Conservation (phyloP, 345 rosid genomes). For the Gossypium thurberi region DNA sequence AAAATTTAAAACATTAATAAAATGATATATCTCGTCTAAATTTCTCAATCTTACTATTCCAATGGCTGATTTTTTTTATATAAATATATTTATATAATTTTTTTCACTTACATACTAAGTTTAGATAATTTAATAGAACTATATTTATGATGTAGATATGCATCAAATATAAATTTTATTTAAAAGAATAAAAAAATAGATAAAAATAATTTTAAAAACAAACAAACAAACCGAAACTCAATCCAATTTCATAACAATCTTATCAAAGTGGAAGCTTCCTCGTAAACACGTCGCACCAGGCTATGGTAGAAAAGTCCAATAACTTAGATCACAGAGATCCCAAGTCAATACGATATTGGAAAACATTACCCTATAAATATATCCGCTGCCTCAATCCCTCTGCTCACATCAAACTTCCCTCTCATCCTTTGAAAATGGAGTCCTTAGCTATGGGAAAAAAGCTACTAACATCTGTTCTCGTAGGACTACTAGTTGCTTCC, state of each 20-base stretch:
- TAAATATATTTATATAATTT: too few relatives aligned
- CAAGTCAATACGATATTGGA: not conserved
- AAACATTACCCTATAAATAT: not conserved
- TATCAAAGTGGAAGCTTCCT: not conserved
- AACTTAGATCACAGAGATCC: not conserved
- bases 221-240: too few relatives aligned
- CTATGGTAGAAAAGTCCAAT: not conserved
- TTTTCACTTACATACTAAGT: too few relatives aligned
- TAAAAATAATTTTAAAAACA: too few relatives aligned
- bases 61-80: too few relatives aligned
- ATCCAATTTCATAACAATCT: not conserved
- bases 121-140: too few relatives aligned
- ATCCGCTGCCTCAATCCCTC: not conserved
- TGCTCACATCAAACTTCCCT: not conserved
- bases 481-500: not conserved
- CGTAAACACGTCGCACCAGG: not conserved
- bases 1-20: too few relatives aligned
- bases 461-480: not conserved
- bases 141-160: too few relatives aligned
- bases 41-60: too few relatives aligned
- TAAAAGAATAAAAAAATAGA: too few relatives aligned
- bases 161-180: too few relatives aligned
- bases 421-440: constrained; percentile 9
- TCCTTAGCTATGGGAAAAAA: not conserved
- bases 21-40: too few relatives aligned